Evolutionary conservation across 2,329 filamentous ascomycete genomes (phyloP).

Genomic region (Pseudocercospora fijiensis): DNA sequence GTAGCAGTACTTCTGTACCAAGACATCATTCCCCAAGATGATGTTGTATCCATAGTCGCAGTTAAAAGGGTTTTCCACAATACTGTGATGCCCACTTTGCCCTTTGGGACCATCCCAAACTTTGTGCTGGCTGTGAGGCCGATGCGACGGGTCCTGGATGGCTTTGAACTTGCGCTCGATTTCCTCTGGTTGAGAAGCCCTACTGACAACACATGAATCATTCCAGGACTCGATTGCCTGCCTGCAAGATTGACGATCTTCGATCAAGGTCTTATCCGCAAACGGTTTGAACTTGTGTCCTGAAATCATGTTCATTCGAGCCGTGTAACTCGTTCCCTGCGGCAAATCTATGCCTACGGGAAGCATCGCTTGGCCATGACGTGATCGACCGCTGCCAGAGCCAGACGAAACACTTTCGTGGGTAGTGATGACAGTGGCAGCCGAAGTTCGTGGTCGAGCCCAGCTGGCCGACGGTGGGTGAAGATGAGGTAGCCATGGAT

Average conservation of each 20-base stretch:
- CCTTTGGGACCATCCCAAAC: slow-evolving; percentile 44
- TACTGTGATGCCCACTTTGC: slow-evolving; percentile 69
- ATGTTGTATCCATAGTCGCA: slow-evolving; percentile 98
- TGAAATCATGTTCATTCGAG: slow-evolving; percentile 87
- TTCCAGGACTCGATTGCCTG: slow-evolving; percentile 84
- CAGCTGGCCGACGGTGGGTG: slow-evolving; percentile 17
- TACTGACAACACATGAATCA: slow-evolving; percentile 41
- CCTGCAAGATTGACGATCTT: slow-evolving; percentile 82
- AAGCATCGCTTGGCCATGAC: slow-evolving; percentile 23
- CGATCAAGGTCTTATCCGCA: slow-evolving; percentile 67
- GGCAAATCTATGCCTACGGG: not conserved
- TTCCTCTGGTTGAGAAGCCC: slow-evolving; percentile 64
- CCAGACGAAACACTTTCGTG: slow-evolving; percentile 39
- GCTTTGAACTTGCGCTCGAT: slow-evolving; percentile 68
- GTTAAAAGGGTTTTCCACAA: slow-evolving; percentile 82
- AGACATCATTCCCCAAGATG: slow-evolving; percentile 77
- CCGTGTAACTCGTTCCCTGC: slow-evolving; percentile 44
- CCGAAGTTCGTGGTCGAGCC: slow-evolving; percentile 13
- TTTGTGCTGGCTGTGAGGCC: slow-evolving; percentile 29
- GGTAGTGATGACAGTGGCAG: slow-evolving; percentile 22
- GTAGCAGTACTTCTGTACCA: slow-evolving; percentile 78
- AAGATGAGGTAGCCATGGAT: slow-evolving; percentile 6
- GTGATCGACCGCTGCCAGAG: slow-evolving; percentile 43
- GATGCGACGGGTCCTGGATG: slow-evolving; percentile 64
- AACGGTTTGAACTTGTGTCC: slow-evolving; percentile 78